Evolutionary conservation across 257 asterid species (phyloP).

Genomic region (Plantago ovata): DNA sequence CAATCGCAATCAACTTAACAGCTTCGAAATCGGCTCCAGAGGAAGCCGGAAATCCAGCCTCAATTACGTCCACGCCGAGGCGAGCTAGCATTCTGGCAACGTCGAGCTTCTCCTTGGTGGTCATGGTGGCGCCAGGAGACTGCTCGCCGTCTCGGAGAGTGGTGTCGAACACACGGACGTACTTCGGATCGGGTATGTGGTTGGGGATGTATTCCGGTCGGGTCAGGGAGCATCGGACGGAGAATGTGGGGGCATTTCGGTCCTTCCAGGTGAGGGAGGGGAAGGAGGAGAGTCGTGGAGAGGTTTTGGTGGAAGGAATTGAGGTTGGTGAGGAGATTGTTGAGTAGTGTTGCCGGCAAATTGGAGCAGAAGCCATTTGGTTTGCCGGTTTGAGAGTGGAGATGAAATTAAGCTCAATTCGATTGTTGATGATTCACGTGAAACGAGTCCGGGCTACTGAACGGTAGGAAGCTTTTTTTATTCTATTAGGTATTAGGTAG

Average conservation of each 20-base stretch:
- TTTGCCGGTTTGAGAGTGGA: too few relatives aligned
- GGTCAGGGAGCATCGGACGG: constrained; percentile 50
- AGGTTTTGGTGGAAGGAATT: background rate
- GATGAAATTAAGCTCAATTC: too few relatives aligned
- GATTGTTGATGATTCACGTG: too few relatives aligned
- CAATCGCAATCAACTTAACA: constrained; percentile 68
- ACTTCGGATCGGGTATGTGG: constrained; percentile 76
- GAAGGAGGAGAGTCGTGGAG: constrained; percentile 7
- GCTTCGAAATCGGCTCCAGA: constrained; percentile 93
- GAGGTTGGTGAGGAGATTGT: too few relatives aligned
- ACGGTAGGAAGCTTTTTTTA: too few relatives aligned
- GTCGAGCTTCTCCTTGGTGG: constrained; percentile 82
- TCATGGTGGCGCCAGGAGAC: constrained; percentile 99
- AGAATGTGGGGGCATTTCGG: constrained; percentile 23
- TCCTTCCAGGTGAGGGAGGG: constrained; percentile 19
- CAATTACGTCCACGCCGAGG: constrained; percentile 91
- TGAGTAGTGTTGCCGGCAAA: too few relatives aligned
- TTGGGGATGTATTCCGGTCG: constrained; percentile 70
- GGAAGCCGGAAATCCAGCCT: constrained; percentile 95
- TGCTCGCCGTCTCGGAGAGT: constrained; percentile 98
- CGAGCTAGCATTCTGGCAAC: constrained; percentile 81
- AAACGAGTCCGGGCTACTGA: too few relatives aligned
- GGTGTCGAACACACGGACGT: constrained; percentile 88
- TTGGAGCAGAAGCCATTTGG: too few relatives aligned
- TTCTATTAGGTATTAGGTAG: too few relatives aligned